These are phyloP conservation scores for Lyophyllum semitale DNA, from an alignment of 768 basidiomycete genomes.

Conservation along the genomic window DNA sequence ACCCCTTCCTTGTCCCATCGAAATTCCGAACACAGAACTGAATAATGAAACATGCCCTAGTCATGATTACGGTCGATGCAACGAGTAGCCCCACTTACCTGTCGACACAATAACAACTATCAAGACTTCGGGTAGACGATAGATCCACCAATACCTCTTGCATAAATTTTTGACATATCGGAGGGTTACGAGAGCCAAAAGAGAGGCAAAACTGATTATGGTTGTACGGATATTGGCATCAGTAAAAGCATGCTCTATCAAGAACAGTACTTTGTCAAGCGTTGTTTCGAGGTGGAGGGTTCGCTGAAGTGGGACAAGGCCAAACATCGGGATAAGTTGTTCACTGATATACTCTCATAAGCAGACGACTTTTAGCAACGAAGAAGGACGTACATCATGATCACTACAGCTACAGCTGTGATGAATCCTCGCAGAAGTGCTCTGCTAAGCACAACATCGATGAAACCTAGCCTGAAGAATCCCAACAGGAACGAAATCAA, in stretches of 20 bases:
- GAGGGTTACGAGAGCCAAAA: conserved; percentile 64
- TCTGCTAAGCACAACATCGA: conserved; percentile 90
- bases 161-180: conserved; percentile 60
- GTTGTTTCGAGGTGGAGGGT: conserved; percentile 63
- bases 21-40: conserved; percentile 71
- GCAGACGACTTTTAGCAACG: background rate
- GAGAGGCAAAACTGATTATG: conserved; percentile 69
- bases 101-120: conserved; percentile 85
- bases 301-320: conserved; percentile 60
- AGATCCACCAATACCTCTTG: conserved; percentile 68
- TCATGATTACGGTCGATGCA: background rate
- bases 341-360: conserved; percentile 45
- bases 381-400: conserved; percentile 63
- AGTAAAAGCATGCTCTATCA: conserved; percentile 58
- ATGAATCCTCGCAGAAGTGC: conserved; percentile 88
- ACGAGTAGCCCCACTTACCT: conserved; percentile 44
- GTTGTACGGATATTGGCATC: conserved; percentile 70
- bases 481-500: conserved; percentile 85
- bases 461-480: conserved; percentile 86
- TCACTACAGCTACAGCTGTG: conserved; percentile 82
- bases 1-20: conserved; percentile 80
- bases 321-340: conserved; percentile 90
- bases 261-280: conserved; percentile 76
- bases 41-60: background rate
- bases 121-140: conserved; percentile 88